phyloP scores from a whole-genome alignment of 169 alveolate genomes.

The Neospora caninum region DNA sequence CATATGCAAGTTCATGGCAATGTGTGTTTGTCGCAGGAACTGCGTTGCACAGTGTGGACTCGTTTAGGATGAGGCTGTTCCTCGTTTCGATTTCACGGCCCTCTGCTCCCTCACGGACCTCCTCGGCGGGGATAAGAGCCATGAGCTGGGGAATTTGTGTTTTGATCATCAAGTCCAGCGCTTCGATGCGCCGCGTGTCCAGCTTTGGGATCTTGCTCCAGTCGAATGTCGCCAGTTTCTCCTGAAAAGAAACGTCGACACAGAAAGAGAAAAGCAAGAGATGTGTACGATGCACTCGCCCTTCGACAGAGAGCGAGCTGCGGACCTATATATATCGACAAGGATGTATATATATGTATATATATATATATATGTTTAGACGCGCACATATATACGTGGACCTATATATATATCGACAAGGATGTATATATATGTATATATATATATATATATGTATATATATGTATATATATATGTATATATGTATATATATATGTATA shows the following conservation, averaged over 20 bases:
- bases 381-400: background rate
- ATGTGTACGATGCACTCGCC: too few relatives aligned
- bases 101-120: constrained; percentile 63
- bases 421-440: background rate
- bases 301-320: background rate
- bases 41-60: too few relatives aligned
- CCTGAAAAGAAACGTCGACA: constrained; percentile 8
- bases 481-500: background rate
- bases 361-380: background rate
- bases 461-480: background rate
- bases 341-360: constrained; percentile 27
- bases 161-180: constrained; percentile 67
- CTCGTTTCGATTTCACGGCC: too few relatives aligned
- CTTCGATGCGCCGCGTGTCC: constrained; percentile 68
- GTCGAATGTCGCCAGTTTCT: constrained; percentile 44
- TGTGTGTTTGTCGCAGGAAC: too few relatives aligned
- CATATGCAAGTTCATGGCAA: too few relatives aligned
- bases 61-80: too few relatives aligned
- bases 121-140: constrained; percentile 72
- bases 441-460: background rate
- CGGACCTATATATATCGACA: background rate
- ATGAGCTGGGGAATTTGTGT: constrained; percentile 72
- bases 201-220: constrained; percentile 71
- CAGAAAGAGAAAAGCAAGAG: too few relatives aligned
- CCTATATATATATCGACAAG: background rate